Conservation (phyloP, 148 eudicot genomes). For the Polygonum maritimum region DNA sequence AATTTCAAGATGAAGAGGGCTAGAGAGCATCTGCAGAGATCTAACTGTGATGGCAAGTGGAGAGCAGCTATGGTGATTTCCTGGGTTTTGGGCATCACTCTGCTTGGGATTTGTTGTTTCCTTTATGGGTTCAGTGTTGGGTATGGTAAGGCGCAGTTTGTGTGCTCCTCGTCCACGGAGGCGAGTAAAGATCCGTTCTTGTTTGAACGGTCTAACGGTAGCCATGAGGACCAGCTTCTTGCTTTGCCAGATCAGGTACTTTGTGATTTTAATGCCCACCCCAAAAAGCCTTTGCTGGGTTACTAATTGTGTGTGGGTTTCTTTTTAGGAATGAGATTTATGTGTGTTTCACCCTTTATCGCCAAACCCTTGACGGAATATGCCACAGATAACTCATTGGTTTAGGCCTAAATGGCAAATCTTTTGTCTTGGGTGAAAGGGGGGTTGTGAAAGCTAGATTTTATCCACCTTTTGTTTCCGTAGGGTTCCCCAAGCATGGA, state of each 20-base stretch:
- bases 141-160: conserved; percentile 5
- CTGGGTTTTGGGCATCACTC: conserved; percentile 4
- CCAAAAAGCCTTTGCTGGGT: not conserved
- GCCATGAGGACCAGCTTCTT: not conserved
- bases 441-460: not conserved
- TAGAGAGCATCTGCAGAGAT: conserved; percentile 6
- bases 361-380: not conserved
- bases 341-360: not conserved
- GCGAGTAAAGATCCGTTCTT: not conserved
- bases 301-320: not conserved
- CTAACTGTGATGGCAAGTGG: conserved; percentile 3
- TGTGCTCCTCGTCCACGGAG: not conserved
- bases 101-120: conserved; percentile 7
- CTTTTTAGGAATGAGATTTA: not conserved
- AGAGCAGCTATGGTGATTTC: conserved; percentile 5
- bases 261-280: not conserved
- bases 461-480: not conserved
- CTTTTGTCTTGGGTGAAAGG: not conserved
- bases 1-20: conserved; percentile 2
- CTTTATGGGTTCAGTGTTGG: conserved; percentile 9
- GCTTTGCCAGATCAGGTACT: conserved; percentile 12
- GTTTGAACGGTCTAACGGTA: not conserved
- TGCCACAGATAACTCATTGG: not conserved
- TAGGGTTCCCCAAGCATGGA: not conserved
- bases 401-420: not conserved